phyloP scores from a whole-genome alignment of 805 yeast genomes.

The Metschnikowia noctiluminum region DNA sequence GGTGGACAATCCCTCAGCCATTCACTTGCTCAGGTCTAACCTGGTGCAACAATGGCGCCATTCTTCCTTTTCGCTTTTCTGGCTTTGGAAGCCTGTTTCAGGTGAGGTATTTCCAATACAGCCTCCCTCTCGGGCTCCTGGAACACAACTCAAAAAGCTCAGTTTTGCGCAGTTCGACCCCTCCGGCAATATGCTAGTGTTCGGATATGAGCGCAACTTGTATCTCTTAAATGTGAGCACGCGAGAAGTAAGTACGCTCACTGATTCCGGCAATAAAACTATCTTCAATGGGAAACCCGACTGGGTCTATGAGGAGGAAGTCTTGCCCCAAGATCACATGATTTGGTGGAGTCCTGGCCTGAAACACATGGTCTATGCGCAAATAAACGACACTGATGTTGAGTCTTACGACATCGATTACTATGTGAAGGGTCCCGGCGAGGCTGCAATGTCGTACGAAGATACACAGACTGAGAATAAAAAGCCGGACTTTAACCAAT shows the following conservation, averaged over 20 bases:
- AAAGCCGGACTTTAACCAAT: slow-evolving; percentile 28
- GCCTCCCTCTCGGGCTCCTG: slow-evolving; percentile 19
- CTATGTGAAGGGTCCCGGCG: slow-evolving; percentile 37
- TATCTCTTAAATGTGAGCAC: slow-evolving; percentile 41
- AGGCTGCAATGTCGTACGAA: slow-evolving; percentile 12
- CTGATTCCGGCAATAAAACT: slow-evolving; percentile 49
- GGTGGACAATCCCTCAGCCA: slow-evolving; percentile 39
- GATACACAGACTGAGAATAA: background rate
- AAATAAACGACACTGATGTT: slow-evolving; percentile 59
- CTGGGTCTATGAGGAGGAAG: slow-evolving; percentile 87
- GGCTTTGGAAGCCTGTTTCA: slow-evolving; percentile 32
- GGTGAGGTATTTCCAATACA: slow-evolving; percentile 32
- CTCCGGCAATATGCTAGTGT: slow-evolving; percentile 50
- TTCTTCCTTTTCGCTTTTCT: slow-evolving; percentile 34
- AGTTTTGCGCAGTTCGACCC: slow-evolving; percentile 59
- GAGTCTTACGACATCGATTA: slow-evolving; percentile 49
- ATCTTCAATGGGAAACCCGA: slow-evolving; percentile 71
- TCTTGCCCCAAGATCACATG: slow-evolving; percentile 52
- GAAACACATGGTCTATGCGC: slow-evolving; percentile 50
- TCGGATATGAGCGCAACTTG: slow-evolving; percentile 54
- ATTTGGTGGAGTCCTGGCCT: slow-evolving; percentile 77
- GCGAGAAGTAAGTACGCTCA: slow-evolving; percentile 30
- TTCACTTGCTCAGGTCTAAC: slow-evolving; percentile 57
- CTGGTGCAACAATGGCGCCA: slow-evolving; percentile 41
- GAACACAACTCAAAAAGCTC: slow-evolving; percentile 20